A percentile compares a stretch with the other conserved stretches of the same genome.
These are phyloP conservation scores for Botryotinia convoluta DNA, from an alignment of 2,329 filamentous ascomycete species.

Conservation along the genomic window DNA sequence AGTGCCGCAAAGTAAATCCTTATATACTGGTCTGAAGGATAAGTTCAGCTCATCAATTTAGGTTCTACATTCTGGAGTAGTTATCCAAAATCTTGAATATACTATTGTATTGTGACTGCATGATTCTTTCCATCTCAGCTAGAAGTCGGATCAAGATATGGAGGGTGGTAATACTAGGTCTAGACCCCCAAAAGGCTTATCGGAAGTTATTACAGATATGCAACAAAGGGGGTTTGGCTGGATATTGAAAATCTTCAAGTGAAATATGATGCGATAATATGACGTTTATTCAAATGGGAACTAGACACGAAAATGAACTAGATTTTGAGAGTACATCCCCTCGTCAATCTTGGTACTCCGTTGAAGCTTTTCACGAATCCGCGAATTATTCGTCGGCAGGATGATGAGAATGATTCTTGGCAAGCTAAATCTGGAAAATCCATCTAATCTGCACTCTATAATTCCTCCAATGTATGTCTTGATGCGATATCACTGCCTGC, in stretches of 20 bases:
- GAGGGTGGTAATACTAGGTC: neutral
- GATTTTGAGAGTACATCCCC: neutral
- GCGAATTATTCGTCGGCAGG: neutral
- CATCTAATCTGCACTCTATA: neutral
- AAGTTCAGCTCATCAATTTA: neutral
- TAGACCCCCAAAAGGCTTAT: neutral
- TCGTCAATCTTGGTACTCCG: neutral
- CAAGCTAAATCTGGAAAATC: neutral
- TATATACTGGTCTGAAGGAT: neutral
- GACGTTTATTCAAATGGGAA: rapidly evolving
- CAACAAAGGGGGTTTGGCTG: neutral
- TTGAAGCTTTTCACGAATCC: neutral
- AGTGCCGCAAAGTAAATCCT: neutral
- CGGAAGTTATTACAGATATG: neutral
- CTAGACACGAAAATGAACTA: neutral
- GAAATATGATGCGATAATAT: neutral
- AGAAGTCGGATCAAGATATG: neutral
- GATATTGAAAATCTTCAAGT: rapidly evolving
- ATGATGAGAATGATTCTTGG: neutral
- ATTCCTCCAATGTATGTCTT: neutral
- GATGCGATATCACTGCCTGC: neutral
- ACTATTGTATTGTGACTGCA: neutral
- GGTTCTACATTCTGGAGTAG: neutral
- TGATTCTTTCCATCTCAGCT: neutral
- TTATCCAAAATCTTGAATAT: neutral